These are phyloP conservation scores for Flaveria linearis DNA, from an alignment of 129 eudicot species.

Conservation along the genomic window DNA sequence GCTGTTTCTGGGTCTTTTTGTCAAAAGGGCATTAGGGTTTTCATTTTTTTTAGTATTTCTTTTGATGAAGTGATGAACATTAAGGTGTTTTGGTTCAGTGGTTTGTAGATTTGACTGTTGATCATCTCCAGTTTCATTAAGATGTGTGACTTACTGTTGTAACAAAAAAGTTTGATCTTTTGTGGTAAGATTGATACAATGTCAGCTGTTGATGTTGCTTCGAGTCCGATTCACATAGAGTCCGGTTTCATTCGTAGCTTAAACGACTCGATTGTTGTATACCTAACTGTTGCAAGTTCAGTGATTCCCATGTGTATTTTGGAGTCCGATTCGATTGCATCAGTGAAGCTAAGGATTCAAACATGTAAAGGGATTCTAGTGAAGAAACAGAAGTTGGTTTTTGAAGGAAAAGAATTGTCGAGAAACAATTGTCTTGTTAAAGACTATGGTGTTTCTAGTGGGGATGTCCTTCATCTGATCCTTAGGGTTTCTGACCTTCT, in stretches of 20 bases:
- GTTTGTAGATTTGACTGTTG: slow-evolving; percentile 13
- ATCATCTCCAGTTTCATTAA: slow-evolving; percentile 15
- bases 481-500: slow-evolving; percentile 56
- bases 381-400: slow-evolving; percentile 68
- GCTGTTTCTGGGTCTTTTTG: neutral
- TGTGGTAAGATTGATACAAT: slow-evolving; percentile 32
- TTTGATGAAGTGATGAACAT: neutral
- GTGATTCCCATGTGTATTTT: slow-evolving; percentile 66
- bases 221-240: slow-evolving; percentile 44
- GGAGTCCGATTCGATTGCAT: slow-evolving; percentile 77
- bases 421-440: slow-evolving; percentile 54
- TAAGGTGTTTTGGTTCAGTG: neutral
- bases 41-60: neutral
- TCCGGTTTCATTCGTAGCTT: slow-evolving; percentile 36
- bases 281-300: slow-evolving; percentile 56
- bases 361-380: slow-evolving; percentile 66
- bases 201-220: slow-evolving; percentile 71
- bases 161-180: slow-evolving; percentile 20
- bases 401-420: slow-evolving; percentile 57
- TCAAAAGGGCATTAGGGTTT: slow-evolving; percentile 30
- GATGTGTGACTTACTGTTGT: slow-evolving; percentile 29
- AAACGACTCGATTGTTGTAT: slow-evolving; percentile 45
- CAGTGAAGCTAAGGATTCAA: slow-evolving; percentile 71
- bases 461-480: slow-evolving; percentile 59
- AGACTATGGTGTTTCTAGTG: slow-evolving; percentile 67